phyloP scores from a whole-genome alignment of 2,329 filamentous ascomycete species.

The Pleochaeta shiraiana region DNA sequence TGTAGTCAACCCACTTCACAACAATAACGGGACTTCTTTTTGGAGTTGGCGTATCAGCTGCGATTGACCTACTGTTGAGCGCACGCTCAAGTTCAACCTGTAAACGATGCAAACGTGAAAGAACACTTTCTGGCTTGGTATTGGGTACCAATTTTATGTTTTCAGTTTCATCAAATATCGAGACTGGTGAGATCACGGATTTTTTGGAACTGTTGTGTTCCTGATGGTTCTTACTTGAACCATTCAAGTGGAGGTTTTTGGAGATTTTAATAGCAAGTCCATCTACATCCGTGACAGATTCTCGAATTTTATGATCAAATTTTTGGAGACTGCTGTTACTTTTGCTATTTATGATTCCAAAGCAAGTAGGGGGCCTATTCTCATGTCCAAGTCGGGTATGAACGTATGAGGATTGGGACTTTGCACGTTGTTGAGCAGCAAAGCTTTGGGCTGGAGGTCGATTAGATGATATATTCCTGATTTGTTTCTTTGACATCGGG shows the following conservation, averaged over 20 bases:
- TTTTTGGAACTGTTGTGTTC: conserved; percentile 20
- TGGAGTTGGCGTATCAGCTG: conserved; percentile 32
- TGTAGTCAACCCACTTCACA: conserved; percentile 75
- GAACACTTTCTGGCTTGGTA: conserved; percentile 34
- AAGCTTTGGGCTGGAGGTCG: conserved; percentile 38
- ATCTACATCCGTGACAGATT: conserved; percentile 12
- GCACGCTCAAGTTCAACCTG: conserved; percentile 39
- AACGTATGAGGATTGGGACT: conserved; percentile 13
- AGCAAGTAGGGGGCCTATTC: not conserved
- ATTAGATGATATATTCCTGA: conserved; percentile 18
- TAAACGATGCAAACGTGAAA: conserved; percentile 32
- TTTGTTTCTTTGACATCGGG: conserved; percentile 5
- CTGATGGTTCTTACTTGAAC: conserved; percentile 6
- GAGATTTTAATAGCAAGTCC: conserved; percentile 16
- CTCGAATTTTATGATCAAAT: not conserved
- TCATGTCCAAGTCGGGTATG: not conserved
- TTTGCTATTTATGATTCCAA: not conserved
- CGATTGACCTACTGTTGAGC: conserved; percentile 39
- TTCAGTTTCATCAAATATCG: conserved; percentile 33
- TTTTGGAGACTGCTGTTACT: not conserved
- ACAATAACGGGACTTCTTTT: conserved; percentile 38
- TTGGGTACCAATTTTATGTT: conserved; percentile 27
- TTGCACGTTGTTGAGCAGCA: conserved; percentile 40
- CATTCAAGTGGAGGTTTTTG: conserved; percentile 12
- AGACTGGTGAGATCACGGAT: too few species aligned